Base-by-base conservation (phyloP, 2,329 filamentous ascomycete genomes). In the Aspergillus sp. region DNA sequence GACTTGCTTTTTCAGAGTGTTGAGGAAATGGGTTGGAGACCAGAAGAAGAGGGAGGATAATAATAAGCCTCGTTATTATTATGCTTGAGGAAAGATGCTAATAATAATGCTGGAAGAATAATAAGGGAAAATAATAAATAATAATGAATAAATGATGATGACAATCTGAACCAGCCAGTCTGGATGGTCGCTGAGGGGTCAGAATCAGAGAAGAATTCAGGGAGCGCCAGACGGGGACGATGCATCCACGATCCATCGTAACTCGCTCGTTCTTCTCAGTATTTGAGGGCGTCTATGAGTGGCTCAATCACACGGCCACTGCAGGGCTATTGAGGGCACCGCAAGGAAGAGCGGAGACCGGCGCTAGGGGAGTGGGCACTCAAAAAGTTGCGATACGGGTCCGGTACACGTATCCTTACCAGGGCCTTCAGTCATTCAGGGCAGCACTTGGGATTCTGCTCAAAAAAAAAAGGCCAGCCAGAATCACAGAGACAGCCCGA, bases 1-100 rank as follows among this genome's bases (percentile, higher is more conserved):
- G 68, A 65, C 63, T 70, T 67, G 63, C 62, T 64, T 61, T 66
- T 63, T 64, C 62, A 68, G 57, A 64, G 61, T 54, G 63, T 54
- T 62, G 58, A 57, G 30, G 60, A 56, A 57, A 57, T 58, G 52
- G 57, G 58, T 59, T 48, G 43, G 43, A 57, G 56, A 57, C 60
- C 53, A 34, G 49, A 38, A 50, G 30, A 31, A 49, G 31, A 58
- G 46, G 31, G 62, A 46, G 34, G 59, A 58, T 60, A 66, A 66
- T 65, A 63, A 64, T 63, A 64, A 62, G 43, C 28, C 50, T 54
- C 45, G 50, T 59, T 59, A 59, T 58, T 57, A 57, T 59, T 59
- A 53, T 53, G 49, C 49, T 31, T 59, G 48, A 53, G 47, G 49
- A 59, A 54, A 60, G 59, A 47, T 63, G 61, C 54, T 59, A 64